phyloP scores from a whole-genome alignment of 2,329 filamentous ascomycete species.

The Tolypocladium capitatum region DNA sequence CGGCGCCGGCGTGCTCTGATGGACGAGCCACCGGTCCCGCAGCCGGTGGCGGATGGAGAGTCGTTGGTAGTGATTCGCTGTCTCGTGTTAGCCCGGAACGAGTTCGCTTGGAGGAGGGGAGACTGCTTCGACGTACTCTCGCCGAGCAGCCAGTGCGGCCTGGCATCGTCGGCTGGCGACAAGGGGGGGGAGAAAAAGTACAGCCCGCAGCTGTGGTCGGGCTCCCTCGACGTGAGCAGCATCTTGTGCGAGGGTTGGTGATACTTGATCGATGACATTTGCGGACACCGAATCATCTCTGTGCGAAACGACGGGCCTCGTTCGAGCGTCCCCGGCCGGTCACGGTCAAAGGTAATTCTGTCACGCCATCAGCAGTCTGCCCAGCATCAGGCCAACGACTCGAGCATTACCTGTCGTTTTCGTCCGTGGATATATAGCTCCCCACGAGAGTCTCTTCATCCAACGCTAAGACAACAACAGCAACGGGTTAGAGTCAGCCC shows the following conservation, averaged over 20 bases:
- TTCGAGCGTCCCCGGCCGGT: slow-evolving; percentile 1
- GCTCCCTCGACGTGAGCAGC: slow-evolving; percentile 26
- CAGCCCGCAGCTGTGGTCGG: slow-evolving; percentile 18
- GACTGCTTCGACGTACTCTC: slow-evolving; percentile 13
- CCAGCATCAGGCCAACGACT: neutral
- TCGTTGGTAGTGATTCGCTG: slow-evolving; percentile 20
- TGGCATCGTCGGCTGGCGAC: slow-evolving; percentile 12
- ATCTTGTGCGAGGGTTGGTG: slow-evolving; percentile 27
- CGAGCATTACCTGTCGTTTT: slow-evolving; percentile 24
- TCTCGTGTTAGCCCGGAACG: neutral
- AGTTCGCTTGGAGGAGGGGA: neutral
- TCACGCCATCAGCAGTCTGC: neutral
- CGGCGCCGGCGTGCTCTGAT: slow-evolving; percentile 29
- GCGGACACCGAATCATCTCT: slow-evolving; percentile 24
- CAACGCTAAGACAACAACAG: too few relatives aligned
- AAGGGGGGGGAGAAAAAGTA: slow-evolving; percentile 24
- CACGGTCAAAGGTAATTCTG: slow-evolving; percentile 6
- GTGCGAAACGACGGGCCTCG: slow-evolving; percentile 8
- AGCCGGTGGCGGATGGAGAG: slow-evolving; percentile 14
- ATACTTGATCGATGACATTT: slow-evolving; percentile 35
- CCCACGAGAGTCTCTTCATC: slow-evolving; percentile 22
- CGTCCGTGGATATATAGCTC: slow-evolving; percentile 29
- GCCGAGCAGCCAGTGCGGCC: slow-evolving; percentile 25
- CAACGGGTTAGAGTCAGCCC: neutral
- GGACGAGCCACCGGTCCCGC: slow-evolving; percentile 19